Evolutionary conservation across 768 basidiomycete genomes (phyloP), one percentile per base, ranked within the genome.

Genomic region (Hygrophorus russula): DNA sequence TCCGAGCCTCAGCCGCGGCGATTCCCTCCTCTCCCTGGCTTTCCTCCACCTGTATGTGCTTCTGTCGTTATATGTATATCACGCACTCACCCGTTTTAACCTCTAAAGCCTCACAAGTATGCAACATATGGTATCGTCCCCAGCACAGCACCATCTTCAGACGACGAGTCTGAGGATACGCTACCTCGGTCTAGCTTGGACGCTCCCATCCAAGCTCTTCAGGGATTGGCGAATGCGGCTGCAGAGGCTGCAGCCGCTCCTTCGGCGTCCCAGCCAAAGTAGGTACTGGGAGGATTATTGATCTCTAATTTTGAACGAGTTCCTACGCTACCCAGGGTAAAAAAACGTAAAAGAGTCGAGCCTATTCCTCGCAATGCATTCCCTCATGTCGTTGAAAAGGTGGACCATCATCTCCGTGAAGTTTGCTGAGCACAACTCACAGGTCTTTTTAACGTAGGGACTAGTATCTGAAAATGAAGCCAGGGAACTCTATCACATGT

Each of bases 181-280:
- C 67, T 93, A 10, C 86, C 90, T 12, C 74, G 89, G 28, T 74
- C 83, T 31, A 77, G 85, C 27, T 67, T 96, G 49, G 90, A 86
- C 49, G 90, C 92, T 1, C 93, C 93, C 1, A 93, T 94, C 44
- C 90, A 96, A 56, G 93, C 93, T 10, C 67, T 97, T 29, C 90
- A 96, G 58, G 89, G 90, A 2, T 69, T 96, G 41, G 93, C 93
- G 20, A 92, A 96, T 57, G 93, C 92, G 1, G 93, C 93, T 5
- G 92, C 89, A 19, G 92, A 94, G 60, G 88, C 92, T 5, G 87
- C 89, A 0, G 82, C 86, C 9, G 85, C 74, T 3, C 77, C 86
- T 6, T 84, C 85, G 32, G 56, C 73, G 9, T 69, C 76, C 35
- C 58, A 78, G 12, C 73, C 80, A 15, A 75, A 78, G 84, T 80